Conservation (phyloP, 192 early-diverging fungal genomes). For the Coemansia sp. region DNA sequence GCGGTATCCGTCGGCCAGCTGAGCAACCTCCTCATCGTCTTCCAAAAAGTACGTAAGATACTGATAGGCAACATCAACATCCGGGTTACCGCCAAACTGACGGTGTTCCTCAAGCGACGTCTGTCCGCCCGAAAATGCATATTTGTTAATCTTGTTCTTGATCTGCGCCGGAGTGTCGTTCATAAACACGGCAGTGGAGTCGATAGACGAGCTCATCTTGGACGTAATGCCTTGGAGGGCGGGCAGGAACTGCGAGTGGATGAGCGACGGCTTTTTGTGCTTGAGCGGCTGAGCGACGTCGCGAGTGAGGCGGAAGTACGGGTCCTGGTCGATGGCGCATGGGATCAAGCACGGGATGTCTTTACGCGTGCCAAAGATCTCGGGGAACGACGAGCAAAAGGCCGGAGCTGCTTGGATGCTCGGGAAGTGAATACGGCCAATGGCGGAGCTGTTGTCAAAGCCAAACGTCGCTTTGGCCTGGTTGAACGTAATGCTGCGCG, state of each 20-base stretch:
- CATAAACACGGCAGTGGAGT: slow-evolving; percentile 89
- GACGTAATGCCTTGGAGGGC: slow-evolving; percentile 84
- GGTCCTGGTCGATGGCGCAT: slow-evolving; percentile 98
- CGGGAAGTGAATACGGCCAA: slow-evolving; percentile 95
- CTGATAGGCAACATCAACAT: slow-evolving; percentile 95
- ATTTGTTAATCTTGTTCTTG: slow-evolving; percentile 97
- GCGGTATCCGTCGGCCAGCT: slow-evolving; percentile 68
- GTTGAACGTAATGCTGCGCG: slow-evolving; percentile 80
- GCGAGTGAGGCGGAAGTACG: slow-evolving; percentile 96
- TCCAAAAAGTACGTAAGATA: slow-evolving; percentile 94
- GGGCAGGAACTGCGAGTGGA: slow-evolving; percentile 95
- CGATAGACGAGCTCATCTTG: slow-evolving; percentile 93
- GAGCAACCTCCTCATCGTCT: slow-evolving; percentile 81
- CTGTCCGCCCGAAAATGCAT: slow-evolving; percentile 92
- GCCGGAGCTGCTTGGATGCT: slow-evolving; percentile 91
- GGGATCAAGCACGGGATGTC: slow-evolving; percentile 97
- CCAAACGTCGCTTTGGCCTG: slow-evolving; percentile 88
- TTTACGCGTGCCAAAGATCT: slow-evolving; percentile 86
- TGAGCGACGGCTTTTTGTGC: slow-evolving; percentile 91
- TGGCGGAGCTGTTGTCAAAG: slow-evolving; percentile 80
- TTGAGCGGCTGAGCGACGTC: slow-evolving; percentile 90
- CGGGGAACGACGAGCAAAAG: slow-evolving; percentile 91
- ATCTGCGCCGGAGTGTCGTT: slow-evolving; percentile 86
- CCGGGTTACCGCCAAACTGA: slow-evolving; percentile 79
- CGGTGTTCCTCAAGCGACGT: slow-evolving; percentile 83